These are phyloP conservation scores for Boletus sp. DNA, from an alignment of 1,284 basidiomycete species.

Conservation along the genomic window DNA sequence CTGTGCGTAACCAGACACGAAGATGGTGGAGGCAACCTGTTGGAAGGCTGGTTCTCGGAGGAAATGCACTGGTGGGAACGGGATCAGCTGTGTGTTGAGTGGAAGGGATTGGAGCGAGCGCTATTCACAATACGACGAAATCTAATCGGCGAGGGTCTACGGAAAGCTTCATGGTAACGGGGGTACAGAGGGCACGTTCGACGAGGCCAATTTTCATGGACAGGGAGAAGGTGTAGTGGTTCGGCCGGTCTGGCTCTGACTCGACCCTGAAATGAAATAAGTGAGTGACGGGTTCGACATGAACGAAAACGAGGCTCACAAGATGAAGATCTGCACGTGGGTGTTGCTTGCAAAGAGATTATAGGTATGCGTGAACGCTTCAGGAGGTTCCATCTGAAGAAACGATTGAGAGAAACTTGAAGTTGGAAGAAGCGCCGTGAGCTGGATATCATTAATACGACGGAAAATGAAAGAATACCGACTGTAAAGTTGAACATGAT, in stretches of 20 bases:
- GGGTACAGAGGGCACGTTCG: conserved; percentile 47
- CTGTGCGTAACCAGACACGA: conserved; percentile 55
- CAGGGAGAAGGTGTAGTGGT: conserved; percentile 46
- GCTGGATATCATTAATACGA: background rate
- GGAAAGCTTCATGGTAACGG: conserved; percentile 48
- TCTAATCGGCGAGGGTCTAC: conserved; percentile 50
- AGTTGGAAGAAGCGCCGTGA: conserved; percentile 8
- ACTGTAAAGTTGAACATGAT: conserved; percentile 11
- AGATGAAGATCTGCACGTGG: conserved; percentile 27
- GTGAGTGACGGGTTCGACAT: conserved; percentile 2
- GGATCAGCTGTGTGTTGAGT: background rate
- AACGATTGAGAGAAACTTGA: conserved; percentile 24
- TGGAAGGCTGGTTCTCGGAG: conserved; percentile 50
- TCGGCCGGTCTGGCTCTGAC: conserved; percentile 39
- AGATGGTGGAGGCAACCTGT: conserved; percentile 47
- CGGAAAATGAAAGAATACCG: background rate
- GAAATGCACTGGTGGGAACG: conserved; percentile 46
- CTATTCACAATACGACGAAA: conserved; percentile 54
- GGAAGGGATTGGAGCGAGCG: background rate
- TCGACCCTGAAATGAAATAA: conserved; percentile 47
- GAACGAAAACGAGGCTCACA: conserved; percentile 20
- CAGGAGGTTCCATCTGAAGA: conserved; percentile 23
- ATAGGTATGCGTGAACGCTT: conserved; percentile 30
- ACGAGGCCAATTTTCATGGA: conserved; percentile 50
- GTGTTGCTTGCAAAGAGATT: conserved; percentile 18